These are phyloP conservation scores for Rehmannia glutinosa DNA, from an alignment of 257 asterid genomes.

Conservation along the genomic window DNA sequence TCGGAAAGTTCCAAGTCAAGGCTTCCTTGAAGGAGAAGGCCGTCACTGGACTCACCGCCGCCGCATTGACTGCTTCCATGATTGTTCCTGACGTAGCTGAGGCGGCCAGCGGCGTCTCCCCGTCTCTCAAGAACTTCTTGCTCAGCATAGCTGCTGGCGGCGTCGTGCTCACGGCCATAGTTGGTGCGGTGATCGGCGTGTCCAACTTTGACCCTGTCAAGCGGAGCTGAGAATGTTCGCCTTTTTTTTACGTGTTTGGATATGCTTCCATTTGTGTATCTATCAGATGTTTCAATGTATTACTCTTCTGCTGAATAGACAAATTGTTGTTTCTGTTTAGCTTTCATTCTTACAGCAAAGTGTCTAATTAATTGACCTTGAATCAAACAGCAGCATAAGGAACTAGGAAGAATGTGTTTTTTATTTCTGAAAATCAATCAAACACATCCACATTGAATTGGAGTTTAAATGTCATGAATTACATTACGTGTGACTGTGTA, in stretches of 20 bases:
- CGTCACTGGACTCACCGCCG: slow-evolving; percentile 67
- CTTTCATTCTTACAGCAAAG: too few species aligned
- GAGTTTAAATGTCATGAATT: too few species aligned
- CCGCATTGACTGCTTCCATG: slow-evolving; percentile 76
- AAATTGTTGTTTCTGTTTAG: slow-evolving; percentile 4
- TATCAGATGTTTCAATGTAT: slow-evolving; percentile 22
- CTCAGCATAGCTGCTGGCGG: slow-evolving; percentile 86
- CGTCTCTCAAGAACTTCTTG: slow-evolving; percentile 85
- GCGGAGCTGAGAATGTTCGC: slow-evolving; percentile 44
- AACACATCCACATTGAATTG: too few species aligned
- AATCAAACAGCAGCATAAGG: too few species aligned
- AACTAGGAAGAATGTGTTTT: too few species aligned
- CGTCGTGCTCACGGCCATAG: slow-evolving; percentile 51
- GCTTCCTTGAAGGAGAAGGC: slow-evolving; percentile 82
- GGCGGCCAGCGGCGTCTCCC: slow-evolving; percentile 68
- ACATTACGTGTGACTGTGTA: too few species aligned
- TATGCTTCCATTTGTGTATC: slow-evolving; percentile 29
- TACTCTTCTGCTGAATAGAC: slow-evolving; percentile 25
- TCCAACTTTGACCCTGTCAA: slow-evolving; percentile 90
- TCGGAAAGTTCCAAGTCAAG: slow-evolving; percentile 44
- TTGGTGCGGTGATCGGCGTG: slow-evolving; percentile 67
- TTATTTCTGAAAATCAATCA: too few species aligned
- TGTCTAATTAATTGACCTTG: too few species aligned
- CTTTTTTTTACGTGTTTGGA: slow-evolving; percentile 12
- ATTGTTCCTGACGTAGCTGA: slow-evolving; percentile 65